These are phyloP conservation scores for Choiromyces venosus DNA, from an alignment of 495 filamentous ascomycete species.

Conservation along the genomic window DNA sequence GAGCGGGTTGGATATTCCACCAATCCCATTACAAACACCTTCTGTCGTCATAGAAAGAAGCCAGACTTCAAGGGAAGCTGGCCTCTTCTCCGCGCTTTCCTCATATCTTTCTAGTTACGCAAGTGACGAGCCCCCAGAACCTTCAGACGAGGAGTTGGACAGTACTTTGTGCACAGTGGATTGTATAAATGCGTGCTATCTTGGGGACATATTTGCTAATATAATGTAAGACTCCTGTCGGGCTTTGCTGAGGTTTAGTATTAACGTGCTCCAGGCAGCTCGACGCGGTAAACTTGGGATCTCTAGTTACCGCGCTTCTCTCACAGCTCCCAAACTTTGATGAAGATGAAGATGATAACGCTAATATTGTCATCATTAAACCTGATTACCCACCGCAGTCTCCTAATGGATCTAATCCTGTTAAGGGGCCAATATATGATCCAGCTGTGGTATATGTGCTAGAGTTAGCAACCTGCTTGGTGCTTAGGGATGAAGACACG, in stretches of 20 bases:
- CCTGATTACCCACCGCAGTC: constrained; percentile 59
- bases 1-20: constrained; percentile 65
- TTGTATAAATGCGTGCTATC: constrained; percentile 82
- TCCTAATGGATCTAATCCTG: constrained; percentile 52
- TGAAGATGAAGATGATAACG: constrained; percentile 63
- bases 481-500: constrained; percentile 68
- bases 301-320: constrained; percentile 67
- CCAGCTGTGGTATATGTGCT: constrained; percentile 80
- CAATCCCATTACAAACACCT: constrained; percentile 85
- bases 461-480: constrained; percentile 80
- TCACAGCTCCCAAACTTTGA: constrained; percentile 61
- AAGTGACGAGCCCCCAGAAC: constrained; percentile 93
- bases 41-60: constrained; percentile 88
- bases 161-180: constrained; percentile 92
- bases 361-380: constrained; percentile 81
- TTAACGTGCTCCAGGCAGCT: constrained; percentile 54
- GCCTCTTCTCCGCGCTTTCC: constrained; percentile 86
- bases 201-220: constrained; percentile 76
- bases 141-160: constrained; percentile 93
- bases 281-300: constrained; percentile 58
- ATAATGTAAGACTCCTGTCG: constrained; percentile 59
- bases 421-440: constrained; percentile 64
- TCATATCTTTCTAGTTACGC: constrained; percentile 98
- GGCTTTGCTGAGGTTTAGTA: constrained; percentile 5
- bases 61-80: constrained; percentile 66